Base-by-base conservation (phyloP, 768 basidiomycete species). In the Boletus subparvulus region DNA sequence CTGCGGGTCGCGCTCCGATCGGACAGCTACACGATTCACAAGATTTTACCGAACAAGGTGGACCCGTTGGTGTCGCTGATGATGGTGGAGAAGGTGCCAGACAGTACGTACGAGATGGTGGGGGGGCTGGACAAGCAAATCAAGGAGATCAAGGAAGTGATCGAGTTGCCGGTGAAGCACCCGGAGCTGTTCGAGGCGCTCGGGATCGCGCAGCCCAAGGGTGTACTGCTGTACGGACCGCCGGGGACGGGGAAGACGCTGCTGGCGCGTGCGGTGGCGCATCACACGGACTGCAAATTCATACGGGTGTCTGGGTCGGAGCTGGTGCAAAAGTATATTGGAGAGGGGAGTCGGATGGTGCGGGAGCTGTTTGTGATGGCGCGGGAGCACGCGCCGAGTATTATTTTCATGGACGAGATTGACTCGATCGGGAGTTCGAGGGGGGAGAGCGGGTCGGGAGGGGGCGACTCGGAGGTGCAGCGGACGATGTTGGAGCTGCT, bases 51-150 rank as follows among this genome's bases (percentile, higher is more conserved):
- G 1, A 97, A 94, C 79, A 98, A 99, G 77, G 90, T 98, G 65
- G 97, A 98, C 73, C 96, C 97, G 5, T 86, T 98, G 40, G 95
- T 98, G 32, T 97, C 94, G 19, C 84, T 98, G 60, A 98, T 98
- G 97, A 98, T 98, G 95, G 96, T 98, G 12, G 96, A 99, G 76
- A 99, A 99, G 73, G 96, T 98, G 0, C 96, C 96, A 0, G 96
- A 98, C 73, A 94, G 91, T 74, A 98, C 97, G 32, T 99, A 99
- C 75, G 97, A 98, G 75, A 98, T 98, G 95, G 96, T 99, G 58
- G 97, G 97, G 21, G 96, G 96, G 64, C 83, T 98, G 56, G 97
- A 98, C 79, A 92, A 97, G 76, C 89, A 95, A 62, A 95, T 96
- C 67, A 97, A 97, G 77, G 95, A 98, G 69, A 96, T 98, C 75